Conservation (phyloP, 2,329 filamentous ascomycete genomes). For the Venturia oleaginea region DNA sequence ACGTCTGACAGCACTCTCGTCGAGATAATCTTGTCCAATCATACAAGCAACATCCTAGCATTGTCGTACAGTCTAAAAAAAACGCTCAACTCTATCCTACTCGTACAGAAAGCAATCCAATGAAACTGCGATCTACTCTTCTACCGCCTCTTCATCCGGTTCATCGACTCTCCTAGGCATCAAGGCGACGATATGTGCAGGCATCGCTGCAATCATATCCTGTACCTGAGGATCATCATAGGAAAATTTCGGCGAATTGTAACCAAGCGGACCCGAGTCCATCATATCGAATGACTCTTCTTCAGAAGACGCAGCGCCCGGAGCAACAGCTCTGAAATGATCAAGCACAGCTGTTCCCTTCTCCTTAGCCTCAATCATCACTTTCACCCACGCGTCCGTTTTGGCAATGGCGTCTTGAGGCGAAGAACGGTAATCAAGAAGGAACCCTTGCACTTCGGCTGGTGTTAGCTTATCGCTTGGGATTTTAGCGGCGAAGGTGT, state of each 20-base stretch:
- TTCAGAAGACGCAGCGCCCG: neutral
- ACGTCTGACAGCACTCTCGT: too few species aligned
- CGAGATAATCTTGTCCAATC: too few species aligned
- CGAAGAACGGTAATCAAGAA: constrained; percentile 4
- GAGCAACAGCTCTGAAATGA: neutral
- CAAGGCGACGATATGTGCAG: neutral
- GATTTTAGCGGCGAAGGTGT: constrained; percentile 22
- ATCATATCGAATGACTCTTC: neutral
- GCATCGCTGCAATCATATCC: neutral
- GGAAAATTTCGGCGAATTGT: neutral
- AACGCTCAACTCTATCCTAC: too few species aligned
- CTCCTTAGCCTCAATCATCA: constrained; percentile 1
- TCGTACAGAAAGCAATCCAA: too few species aligned
- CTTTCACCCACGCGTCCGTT: neutral
- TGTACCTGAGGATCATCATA: neutral
- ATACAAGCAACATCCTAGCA: too few species aligned
- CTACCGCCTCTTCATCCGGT: neutral
- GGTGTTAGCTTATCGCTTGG: constrained; percentile 23
- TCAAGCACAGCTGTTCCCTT: neutral
- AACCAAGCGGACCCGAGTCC: neutral
- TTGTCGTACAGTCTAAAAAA: too few species aligned
- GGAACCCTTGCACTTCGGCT: constrained; percentile 21
- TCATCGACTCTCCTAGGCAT: neutral
- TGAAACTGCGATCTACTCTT: neutral
- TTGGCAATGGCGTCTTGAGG: constrained; percentile 10